Conservation (phyloP, 177 flowering plant genomes). For the Vitis hybrid region DNA sequence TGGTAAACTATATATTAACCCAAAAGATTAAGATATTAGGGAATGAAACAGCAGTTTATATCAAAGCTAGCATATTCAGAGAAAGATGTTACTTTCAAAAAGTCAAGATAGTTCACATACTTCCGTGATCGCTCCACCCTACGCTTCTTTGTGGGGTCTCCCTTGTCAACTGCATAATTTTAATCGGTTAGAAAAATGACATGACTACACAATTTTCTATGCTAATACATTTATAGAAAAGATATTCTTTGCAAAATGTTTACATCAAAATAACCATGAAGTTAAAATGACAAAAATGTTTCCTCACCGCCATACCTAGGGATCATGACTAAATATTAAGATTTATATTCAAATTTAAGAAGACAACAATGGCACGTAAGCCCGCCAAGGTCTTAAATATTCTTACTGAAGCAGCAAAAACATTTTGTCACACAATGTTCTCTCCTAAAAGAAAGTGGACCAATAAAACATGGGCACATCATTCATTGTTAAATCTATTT, state of each 20-base stretch:
- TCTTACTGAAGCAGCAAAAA: neutral
- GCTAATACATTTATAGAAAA: neutral
- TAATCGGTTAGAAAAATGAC: conserved; percentile 13
- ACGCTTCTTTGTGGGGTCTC: conserved; percentile 73
- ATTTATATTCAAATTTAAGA: neutral
- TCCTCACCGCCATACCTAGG: neutral
- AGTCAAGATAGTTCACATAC: conserved; percentile 39
- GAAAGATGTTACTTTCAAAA: too few relatives aligned
- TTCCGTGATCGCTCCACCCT: conserved; percentile 84
- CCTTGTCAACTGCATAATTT: conserved; percentile 58
- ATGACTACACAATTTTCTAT: neutral
- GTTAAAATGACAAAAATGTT: neutral
- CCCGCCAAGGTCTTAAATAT: neutral
- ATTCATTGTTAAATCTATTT: too few relatives aligned
- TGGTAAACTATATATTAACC: too few relatives aligned
- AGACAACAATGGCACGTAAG: neutral
- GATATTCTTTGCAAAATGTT: neutral
- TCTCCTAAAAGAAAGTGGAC: neutral
- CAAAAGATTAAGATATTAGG: too few relatives aligned
- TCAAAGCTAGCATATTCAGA: too few relatives aligned
- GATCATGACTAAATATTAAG: neutral
- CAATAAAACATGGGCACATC: too few relatives aligned
- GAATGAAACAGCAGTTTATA: too few relatives aligned
- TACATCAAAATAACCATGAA: neutral
- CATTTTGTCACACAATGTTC: neutral